Base-by-base conservation (phyloP, 805 yeast genomes). In the Saccharomycopsis capsularis region DNA sequence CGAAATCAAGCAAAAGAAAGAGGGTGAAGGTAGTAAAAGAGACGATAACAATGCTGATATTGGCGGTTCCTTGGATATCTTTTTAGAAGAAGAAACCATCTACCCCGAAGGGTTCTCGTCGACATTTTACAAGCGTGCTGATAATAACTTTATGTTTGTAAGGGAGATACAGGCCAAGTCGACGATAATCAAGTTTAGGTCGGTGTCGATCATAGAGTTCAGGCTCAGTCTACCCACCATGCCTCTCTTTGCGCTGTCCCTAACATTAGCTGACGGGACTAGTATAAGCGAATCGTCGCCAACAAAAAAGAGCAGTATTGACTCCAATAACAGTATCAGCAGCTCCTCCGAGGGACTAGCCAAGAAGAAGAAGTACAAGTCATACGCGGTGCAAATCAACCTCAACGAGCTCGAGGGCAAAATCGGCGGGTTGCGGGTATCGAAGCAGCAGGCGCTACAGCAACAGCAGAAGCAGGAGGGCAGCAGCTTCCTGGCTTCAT, bases 81-180 rank as follows among this genome's bases (percentile, higher is more conserved):
- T 38, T n/a, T 32, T 23, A 22, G 24, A 46, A 2, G 24, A 44
- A 29, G 38, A 22, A 2, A 15, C 32, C 16, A 29, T 27, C n/a
- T 69, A 69, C 46, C 78, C 78, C 1, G 76, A 73, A 54, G 77
- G 78, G 0, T 73, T 72, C 44, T 64, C 76, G 2, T 73, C 77
- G 1, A 73, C 77, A 3, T 73, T 73, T 56, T 74, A 73, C 56
- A 64, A 69, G 42, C 58, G 77, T 41, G 75, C 75, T 3, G 63
- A 63, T n/a, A 73, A 71, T 50, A 70, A 70, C 54, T 73, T 73
- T 53, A 73, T 73, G 76, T 73, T 73, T 61, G 75, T 73, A 2
- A 61, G 77, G 50, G 78, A 73, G 53, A 57, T 73, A 25, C 78
- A 73, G 51, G 67, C 73, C 30, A 73, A 73, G 51, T 63, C 72